Base-by-base conservation (phyloP, 2,329 filamentous ascomycete genomes). In the Ustilaginoidea virens region DNA sequence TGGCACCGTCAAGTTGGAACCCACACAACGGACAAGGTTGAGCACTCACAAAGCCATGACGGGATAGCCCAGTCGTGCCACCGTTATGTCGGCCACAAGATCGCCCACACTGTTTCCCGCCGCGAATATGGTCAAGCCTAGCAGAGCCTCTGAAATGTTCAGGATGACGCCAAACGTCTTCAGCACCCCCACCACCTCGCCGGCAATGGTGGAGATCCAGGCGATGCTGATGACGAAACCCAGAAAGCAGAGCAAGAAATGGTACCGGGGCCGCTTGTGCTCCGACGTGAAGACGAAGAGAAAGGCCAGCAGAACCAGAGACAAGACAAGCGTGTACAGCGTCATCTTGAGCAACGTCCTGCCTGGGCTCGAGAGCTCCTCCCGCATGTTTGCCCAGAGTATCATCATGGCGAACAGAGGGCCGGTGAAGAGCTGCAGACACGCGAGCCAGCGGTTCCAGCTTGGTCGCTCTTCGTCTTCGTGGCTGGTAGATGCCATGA, bases 21-120 rank as follows among this genome's bases (percentile, higher is more conserved):
- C n/a, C n/a, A n/a, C n/a, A n/a, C n/a, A n/a, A n/a, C n/a, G n/a
- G n/a, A n/a, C n/a, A n/a, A n/a, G n/a, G n/a, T n/a, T n/a, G n/a
- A n/a, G n/a, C n/a, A 66, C 66, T 55, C 52, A 71, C 63, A 78
- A 45, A 22, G 90, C 90, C 90, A 98, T 98, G 37, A 98, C 85
- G 0, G 90, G 90, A 52, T 86, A 94, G 3, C 90, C 90, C 3
- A 98, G 70, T 19, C 82, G 73, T 4, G 90, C 90, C 21, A 98
- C 80, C 0, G 90, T 98, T 30, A 96, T 80, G 48, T 98, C 80
- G 11, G 90, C 87, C 7, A 98, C 83, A 11, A 98, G 63, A 45
- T 98, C 90, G 21, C 90, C 87, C 7, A 96, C 66, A 7, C 82
- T 92, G 53, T 98, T 98, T 17, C 90, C 90, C 19, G 94, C 83